Evolutionary conservation across 208 protist species (phyloP).

Genomic region (Trypanosoma avium): DNA sequence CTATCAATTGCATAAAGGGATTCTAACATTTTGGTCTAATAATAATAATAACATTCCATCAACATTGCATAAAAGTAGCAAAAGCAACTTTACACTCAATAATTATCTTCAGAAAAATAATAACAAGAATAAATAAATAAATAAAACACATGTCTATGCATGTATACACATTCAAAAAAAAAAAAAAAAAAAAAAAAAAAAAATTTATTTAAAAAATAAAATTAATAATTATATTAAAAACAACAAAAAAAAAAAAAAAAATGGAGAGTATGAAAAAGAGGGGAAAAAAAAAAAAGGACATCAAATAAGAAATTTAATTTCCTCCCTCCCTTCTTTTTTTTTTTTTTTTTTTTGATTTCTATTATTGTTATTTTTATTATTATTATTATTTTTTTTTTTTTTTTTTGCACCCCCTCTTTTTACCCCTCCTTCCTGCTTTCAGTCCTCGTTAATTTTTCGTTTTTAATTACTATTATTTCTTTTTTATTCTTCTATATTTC

Average conservation of each 20-base stretch:
- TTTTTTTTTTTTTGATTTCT: neutral
- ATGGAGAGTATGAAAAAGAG: too few species aligned
- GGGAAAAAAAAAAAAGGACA: neutral
- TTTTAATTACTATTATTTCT: too few species aligned
- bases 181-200: constrained; percentile 3
- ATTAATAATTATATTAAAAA: neutral
- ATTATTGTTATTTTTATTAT: neutral
- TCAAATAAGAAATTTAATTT: constrained; percentile 15
- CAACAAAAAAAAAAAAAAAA: neutral
- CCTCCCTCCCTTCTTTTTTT: neutral
- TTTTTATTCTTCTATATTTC: neutral
- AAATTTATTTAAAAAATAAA: constrained; percentile 1
- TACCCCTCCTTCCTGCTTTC: too few species aligned
- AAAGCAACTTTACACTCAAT: too few species aligned
- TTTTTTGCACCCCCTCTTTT: constrained; percentile 7
- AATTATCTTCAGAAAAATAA: too few species aligned
- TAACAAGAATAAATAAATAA: neutral
- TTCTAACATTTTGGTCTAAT: too few species aligned
- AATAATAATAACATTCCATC: too few species aligned
- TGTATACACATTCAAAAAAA: neutral
- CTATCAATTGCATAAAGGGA: too few species aligned
- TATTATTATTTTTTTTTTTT: constrained; percentile 5
- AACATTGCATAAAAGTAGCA: too few species aligned
- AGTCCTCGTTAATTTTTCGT: too few species aligned
- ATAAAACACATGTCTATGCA: neutral